Base-by-base conservation (phyloP, 2,329 filamentous ascomycete species). In the Curvularia hawaiiensis region DNA sequence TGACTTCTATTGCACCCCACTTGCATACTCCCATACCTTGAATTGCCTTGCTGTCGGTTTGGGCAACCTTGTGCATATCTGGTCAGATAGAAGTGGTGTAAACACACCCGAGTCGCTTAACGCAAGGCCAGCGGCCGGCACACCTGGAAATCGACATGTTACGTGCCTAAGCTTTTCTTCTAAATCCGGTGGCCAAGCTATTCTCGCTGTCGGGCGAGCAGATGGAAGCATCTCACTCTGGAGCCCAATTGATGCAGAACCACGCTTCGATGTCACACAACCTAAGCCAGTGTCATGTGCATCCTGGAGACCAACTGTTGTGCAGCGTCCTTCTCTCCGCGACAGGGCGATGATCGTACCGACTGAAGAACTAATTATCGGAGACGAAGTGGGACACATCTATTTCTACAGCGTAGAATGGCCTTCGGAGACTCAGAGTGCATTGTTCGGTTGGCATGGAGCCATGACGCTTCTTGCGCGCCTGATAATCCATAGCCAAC, bases 141-240 rank as follows among this genome's bases (percentile, higher is more conserved):
- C 44, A 10, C 24, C 56, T 20, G 66, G 67, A 16, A 39, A 60
- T 8, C 68, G 68, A 10, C 84, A 88, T 68, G 82, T 99, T 41
- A 97, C 92, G 0, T 92, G 91, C 6, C 76, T 98, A n/a, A 88
- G 90, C 0, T 98, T 98, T 76, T 98, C 95, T 1, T 97, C 94
- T 0, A 75, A 82, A 1, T 79, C 86, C 68, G 94, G 94, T 1
- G 83, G 82, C 20, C 90, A 89, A 68, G 88, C 87, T 12, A 95
- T 99, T 38, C 83, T 99, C 43, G 94, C 92, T 0, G 90, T 92
- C 62, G 93, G 92, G 2, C 85, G 92, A 60, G 91, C 90, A 12
- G 87, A 92, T 69, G 90, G 92, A 1, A 84, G 85, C 24, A 80
- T 98, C 31, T 86, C 85, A 22, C 81, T 99, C 5, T 90, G 93